Conservation (phyloP, 257 asterid species). For the Nicotiana paniculata region DNA sequence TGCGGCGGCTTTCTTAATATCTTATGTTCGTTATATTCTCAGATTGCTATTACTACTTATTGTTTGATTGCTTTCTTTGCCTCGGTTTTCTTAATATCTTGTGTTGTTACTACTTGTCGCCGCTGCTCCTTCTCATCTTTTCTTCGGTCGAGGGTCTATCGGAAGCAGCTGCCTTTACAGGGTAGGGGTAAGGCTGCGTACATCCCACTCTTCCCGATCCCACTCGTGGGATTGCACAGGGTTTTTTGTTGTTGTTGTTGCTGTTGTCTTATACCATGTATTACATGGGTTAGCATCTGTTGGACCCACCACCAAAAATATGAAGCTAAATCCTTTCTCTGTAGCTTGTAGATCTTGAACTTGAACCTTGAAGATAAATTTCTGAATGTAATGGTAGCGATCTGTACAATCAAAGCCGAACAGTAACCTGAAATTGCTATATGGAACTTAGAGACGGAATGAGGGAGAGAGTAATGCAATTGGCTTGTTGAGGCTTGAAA, state of each 20-base stretch:
- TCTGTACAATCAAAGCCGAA: not conserved
- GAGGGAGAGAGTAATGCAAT: not conserved
- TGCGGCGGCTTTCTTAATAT: no score
- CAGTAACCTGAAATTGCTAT: not conserved
- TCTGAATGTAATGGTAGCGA: not conserved
- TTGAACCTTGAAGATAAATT: not conserved
- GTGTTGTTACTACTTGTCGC: no score
- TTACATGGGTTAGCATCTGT: not conserved
- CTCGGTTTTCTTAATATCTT: no score
- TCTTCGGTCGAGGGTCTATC: no score
- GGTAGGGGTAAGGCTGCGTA: no score
- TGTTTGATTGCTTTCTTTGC: no score
- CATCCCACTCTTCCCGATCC: no score
- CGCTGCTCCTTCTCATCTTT: no score
- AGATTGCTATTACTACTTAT: no score
- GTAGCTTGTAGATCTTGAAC: constrained; percentile 1
- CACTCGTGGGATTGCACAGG: no score
- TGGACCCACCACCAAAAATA: not conserved
- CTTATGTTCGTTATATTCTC: no score
- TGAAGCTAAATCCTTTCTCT: constrained; percentile 1
- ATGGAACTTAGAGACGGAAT: not conserved
- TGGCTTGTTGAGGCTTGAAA: not conserved
- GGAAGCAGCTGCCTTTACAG: no score
- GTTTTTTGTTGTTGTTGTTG: not conserved
- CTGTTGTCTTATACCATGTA: not conserved